Percentiles rank a stretch among this genome's conserved stretches.
Conservation (phyloP, 108 stramenopile genomes). For the Nitzschia sp. region DNA sequence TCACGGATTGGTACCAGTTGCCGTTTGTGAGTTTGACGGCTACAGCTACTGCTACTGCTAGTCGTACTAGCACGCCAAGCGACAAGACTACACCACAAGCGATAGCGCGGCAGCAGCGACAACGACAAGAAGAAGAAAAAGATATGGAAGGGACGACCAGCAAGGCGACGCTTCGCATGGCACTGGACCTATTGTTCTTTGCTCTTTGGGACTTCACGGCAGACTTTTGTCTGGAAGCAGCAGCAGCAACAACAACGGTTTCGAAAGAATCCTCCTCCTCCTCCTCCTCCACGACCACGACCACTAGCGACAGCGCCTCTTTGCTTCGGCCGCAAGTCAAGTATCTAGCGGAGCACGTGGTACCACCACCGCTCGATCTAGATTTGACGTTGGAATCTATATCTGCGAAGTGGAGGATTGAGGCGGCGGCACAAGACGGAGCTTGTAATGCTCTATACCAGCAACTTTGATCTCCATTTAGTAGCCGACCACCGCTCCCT, state of each 20-base stretch:
- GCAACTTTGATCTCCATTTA: too few relatives aligned
- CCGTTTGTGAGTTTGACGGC: not conserved
- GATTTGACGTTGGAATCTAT: not conserved
- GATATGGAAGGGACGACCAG: too few relatives aligned
- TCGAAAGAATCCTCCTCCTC: not conserved
- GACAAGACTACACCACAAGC: too few relatives aligned
- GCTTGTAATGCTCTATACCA: too few relatives aligned
- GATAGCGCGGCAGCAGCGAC: not conserved
- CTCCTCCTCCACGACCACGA: not conserved
- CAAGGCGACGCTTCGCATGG: too few relatives aligned
- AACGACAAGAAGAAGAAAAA: not conserved
- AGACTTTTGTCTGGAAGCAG: not conserved
- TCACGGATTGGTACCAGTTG: not conserved
- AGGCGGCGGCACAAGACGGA: not conserved
- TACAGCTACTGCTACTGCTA: too few relatives aligned
- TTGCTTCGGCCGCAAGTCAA: too few relatives aligned
- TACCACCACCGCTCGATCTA: not conserved
- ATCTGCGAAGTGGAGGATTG: not conserved
- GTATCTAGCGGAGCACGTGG: not conserved
- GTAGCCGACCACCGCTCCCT: too few relatives aligned
- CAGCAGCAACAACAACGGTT: too few relatives aligned
- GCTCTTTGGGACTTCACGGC: not conserved
- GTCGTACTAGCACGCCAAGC: not conserved
- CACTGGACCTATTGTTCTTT: not conserved
- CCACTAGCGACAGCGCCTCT: too few relatives aligned